A percentile compares a stretch with the other conserved stretches of the same genome.
Conservation (phyloP, 192 early-diverging fungal species). For the Rhizoclosmatium sp. region DNA sequence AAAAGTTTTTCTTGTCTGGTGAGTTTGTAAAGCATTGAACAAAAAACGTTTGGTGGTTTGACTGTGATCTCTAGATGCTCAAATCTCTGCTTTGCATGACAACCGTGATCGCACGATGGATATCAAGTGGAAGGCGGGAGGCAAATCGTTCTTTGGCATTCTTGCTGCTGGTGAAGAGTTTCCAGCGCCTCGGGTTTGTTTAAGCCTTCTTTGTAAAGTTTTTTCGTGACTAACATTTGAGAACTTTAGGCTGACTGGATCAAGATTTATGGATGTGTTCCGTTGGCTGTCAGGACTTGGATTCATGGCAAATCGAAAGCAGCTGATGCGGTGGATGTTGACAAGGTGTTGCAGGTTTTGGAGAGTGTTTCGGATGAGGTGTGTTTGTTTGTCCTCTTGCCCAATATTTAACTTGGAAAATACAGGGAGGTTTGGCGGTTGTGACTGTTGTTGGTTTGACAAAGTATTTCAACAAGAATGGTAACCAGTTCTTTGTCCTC, state of each 20-base stretch:
- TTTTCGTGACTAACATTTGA: background rate
- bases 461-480: background rate
- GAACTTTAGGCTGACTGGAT: slow-evolving; percentile 15
- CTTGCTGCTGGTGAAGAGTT: background rate
- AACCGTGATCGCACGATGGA: slow-evolving; percentile 34
- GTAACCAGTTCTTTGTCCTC: background rate
- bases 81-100: slow-evolving; percentile 14
- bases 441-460: background rate
- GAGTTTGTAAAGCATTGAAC: background rate
- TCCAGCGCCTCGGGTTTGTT: slow-evolving; percentile 5
- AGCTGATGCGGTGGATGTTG: background rate
- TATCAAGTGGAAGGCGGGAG: slow-evolving; percentile 24
- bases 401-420: background rate
- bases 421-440: slow-evolving; percentile 4
- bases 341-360: background rate
- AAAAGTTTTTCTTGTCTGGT: slow-evolving; percentile 22
- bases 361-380: slow-evolving; percentile 20
- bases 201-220: background rate
- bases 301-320: background rate
- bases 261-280: slow-evolving; percentile 23
- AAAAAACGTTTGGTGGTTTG: no score
- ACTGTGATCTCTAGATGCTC: background rate
- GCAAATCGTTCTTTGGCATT: slow-evolving; percentile 29
- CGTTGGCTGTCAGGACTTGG: slow-evolving; percentile 22
- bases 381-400: background rate